A percentile compares a stretch with the other conserved stretches of the same genome.
These are phyloP conservation scores for Conticribra weissflogii DNA, from an alignment of 108 stramenopile species.

Conservation along the genomic window DNA sequence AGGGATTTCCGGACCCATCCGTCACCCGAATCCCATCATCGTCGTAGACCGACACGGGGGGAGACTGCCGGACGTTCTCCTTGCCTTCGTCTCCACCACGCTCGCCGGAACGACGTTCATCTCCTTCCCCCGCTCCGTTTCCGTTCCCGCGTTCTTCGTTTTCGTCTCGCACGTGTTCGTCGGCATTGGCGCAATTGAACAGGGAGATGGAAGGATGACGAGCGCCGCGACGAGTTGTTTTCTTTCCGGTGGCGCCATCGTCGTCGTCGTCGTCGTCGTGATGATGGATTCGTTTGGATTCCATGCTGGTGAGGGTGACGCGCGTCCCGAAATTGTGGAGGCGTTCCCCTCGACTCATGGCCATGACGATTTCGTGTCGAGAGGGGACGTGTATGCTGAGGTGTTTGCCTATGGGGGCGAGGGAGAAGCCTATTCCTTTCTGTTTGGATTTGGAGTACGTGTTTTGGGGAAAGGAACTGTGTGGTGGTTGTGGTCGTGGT, in stretches of 20 bases:
- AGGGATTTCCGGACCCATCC: too few species aligned
- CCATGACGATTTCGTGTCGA: constrained; percentile 27
- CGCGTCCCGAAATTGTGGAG: constrained; percentile 35
- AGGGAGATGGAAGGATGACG: too few species aligned
- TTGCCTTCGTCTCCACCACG: not conserved
- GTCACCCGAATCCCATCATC: constrained; percentile 9
- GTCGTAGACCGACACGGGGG: too few species aligned
- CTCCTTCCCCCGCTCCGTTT: too few species aligned
- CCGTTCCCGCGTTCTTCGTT: too few species aligned
- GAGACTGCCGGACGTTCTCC: too few species aligned
- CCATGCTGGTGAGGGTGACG: constrained; percentile 25
- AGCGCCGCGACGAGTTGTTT: too few species aligned
- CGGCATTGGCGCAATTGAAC: too few species aligned
- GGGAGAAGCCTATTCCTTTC: constrained; percentile 36
- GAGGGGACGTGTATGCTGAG: constrained; percentile 41
- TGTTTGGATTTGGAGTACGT: not conserved
- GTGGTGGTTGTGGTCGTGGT: not conserved
- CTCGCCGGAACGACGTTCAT: too few species aligned
- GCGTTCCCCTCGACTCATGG: constrained; percentile 27
- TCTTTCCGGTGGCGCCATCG: too few species aligned
- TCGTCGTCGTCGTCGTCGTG: too few species aligned
- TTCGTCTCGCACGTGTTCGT: too few species aligned
- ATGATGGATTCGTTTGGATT: not conserved
- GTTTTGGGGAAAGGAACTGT: not conserved
- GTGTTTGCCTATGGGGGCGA: constrained; percentile 32